Percentiles rank a stretch among this genome's conserved stretches.
These are phyloP conservation scores for Coemansia aciculifera DNA, from an alignment of 192 early-diverging fungal species.

Conservation along the genomic window DNA sequence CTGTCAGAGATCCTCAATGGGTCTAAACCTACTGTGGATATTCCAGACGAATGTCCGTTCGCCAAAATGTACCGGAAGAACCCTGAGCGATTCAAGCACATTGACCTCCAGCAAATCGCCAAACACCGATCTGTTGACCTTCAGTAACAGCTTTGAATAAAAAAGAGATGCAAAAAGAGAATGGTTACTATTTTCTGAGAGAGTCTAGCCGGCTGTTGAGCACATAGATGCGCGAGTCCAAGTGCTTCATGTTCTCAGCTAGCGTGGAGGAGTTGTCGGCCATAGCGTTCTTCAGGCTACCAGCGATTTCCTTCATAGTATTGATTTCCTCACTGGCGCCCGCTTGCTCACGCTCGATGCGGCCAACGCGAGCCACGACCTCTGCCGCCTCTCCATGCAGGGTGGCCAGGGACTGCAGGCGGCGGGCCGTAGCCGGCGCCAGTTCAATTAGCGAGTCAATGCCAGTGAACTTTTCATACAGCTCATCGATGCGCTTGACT, in stretches of 20 bases:
- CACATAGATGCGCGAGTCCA: slow-evolving; percentile 66
- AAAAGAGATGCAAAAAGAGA: slow-evolving; percentile 6
- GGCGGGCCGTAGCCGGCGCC: slow-evolving; percentile 74
- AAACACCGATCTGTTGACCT: slow-evolving; percentile 30
- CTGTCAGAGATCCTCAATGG: slow-evolving; percentile 1
- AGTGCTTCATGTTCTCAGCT: slow-evolving; percentile 62
- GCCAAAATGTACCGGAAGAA: slow-evolving; percentile 51
- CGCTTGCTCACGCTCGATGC: slow-evolving; percentile 69
- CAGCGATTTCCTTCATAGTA: slow-evolving; percentile 61
- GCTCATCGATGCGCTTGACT: slow-evolving; percentile 33
- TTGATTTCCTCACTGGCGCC: slow-evolving; percentile 67
- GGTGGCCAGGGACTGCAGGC: slow-evolving; percentile 74
- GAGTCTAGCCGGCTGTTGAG: slow-evolving; percentile 60
- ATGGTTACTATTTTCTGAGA: slow-evolving; percentile 8
- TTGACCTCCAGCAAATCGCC: slow-evolving; percentile 31
- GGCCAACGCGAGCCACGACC: slow-evolving; percentile 72
- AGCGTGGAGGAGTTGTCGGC: slow-evolving; percentile 62
- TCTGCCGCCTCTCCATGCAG: slow-evolving; percentile 82
- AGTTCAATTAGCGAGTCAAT: slow-evolving; percentile 79
- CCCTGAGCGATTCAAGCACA: slow-evolving; percentile 37
- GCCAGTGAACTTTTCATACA: slow-evolving; percentile 54
- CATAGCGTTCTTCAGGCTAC: slow-evolving; percentile 58
- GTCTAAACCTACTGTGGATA: slow-evolving; percentile 5
- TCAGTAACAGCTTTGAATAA: slow-evolving; percentile 1
- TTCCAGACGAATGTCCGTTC: slow-evolving; percentile 48